Percentiles rank a stretch among this genome's conserved stretches.
These are phyloP conservation scores for Candida corydali DNA, from an alignment of 805 yeast genomes.

Conservation along the genomic window DNA sequence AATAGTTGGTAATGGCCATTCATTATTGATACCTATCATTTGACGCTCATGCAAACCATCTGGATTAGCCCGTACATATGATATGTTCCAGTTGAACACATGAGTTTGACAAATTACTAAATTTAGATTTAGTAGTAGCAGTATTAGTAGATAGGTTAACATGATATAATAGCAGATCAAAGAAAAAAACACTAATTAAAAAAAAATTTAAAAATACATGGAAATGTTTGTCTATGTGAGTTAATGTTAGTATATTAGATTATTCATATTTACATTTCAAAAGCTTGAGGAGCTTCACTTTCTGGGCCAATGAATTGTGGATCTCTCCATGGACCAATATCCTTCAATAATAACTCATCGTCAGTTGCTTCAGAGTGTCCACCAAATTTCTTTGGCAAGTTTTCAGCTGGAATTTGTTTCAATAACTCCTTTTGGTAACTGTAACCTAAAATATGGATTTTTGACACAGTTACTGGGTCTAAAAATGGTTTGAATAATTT, in stretches of 20 bases:
- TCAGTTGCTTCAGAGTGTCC: conserved; percentile 69
- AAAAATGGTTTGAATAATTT: conserved; percentile 86
- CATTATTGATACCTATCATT: conserved; percentile 54
- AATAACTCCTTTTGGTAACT: conserved; percentile 77
- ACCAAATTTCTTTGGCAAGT: conserved; percentile 88
- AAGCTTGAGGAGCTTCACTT: conserved; percentile 76
- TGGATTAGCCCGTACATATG: conserved; percentile 46
- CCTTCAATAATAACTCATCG: conserved; percentile 82
- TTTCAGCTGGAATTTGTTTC: conserved; percentile 90
- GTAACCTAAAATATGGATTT: conserved; percentile 82
- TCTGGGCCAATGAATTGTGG: conserved; percentile 86
- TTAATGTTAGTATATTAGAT: too few relatives aligned
- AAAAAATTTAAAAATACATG: too few relatives aligned
- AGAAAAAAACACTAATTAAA: not conserved
- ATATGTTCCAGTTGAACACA: conserved; percentile 31
- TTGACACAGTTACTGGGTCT: conserved; percentile 96
- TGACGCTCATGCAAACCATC: conserved; percentile 50
- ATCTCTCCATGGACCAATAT: conserved; percentile 98
- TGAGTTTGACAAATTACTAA: conserved; percentile 22
- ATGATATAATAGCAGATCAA: too few relatives aligned
- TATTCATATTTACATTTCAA: conserved; percentile 11
- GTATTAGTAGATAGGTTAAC: not conserved
- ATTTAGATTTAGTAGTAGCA: not conserved
- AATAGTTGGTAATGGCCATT: conserved; percentile 43
- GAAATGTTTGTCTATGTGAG: not conserved